A percentile compares a stretch with the other conserved stretches of the same genome.
Conservation (phyloP, 148 eudicot genomes). For the Polygonum maritimum region DNA sequence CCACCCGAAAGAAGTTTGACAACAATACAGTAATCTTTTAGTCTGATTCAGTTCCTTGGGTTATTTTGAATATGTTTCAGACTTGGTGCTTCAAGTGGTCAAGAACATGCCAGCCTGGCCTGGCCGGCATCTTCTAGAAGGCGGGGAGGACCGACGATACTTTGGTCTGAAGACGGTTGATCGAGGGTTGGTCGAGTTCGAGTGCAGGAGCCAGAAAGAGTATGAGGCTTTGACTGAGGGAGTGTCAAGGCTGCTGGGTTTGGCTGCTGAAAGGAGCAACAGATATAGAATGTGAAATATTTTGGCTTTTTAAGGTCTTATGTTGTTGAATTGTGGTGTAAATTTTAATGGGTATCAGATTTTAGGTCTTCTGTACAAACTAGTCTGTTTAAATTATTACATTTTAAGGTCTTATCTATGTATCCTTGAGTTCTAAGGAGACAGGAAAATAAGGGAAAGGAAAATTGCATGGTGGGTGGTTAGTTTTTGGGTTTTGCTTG, state of each 20-base stretch:
- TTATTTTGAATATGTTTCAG: slow-evolving; percentile 23
- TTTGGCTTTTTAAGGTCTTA: not conserved
- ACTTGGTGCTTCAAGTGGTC: slow-evolving; percentile 55
- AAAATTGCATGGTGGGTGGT: not conserved
- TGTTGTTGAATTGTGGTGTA: not conserved
- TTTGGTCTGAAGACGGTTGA: slow-evolving; percentile 60
- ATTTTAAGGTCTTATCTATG: not conserved
- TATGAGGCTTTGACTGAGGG: slow-evolving; percentile 71
- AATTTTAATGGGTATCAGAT: not conserved
- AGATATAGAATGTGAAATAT: not conserved
- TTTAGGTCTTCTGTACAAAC: not conserved
- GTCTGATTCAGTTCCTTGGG: not conserved
- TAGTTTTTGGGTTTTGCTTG: not conserved
- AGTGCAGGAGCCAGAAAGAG: slow-evolving; percentile 60
- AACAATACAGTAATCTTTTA: not conserved
- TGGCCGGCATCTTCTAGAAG: slow-evolving; percentile 48
- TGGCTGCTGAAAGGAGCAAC: slow-evolving; percentile 35
- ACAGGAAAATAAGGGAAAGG: too few species aligned
- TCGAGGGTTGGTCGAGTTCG: slow-evolving; percentile 65
- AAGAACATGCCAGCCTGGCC: slow-evolving; percentile 69
- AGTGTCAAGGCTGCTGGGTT: slow-evolving; percentile 47
- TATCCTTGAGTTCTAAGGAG: too few species aligned
- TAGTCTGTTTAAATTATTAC: not conserved
- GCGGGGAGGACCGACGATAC: slow-evolving; percentile 49
- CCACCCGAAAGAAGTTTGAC: too few species aligned